A percentile compares a stretch with the other conserved stretches of the same genome.
Evolutionary conservation across 768 basidiomycete species (phyloP).

Genomic region (Xerocomellus chrysenteron): DNA sequence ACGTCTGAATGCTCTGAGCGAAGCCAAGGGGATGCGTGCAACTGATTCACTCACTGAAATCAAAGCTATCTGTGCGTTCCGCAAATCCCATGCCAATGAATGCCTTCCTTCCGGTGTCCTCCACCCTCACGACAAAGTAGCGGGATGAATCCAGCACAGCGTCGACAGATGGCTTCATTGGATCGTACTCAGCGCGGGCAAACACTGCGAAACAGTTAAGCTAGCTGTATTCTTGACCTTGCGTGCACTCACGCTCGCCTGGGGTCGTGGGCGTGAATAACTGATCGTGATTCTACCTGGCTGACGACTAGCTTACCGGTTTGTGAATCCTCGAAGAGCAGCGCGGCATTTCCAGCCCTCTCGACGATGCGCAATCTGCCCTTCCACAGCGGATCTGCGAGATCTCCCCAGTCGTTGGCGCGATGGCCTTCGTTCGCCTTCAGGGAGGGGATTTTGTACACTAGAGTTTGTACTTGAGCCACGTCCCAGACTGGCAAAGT

Average conservation of each 20-base stretch:
- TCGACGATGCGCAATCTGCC: conserved; percentile 86
- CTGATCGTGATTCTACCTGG: neutral
- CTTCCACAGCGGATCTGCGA: conserved; percentile 84
- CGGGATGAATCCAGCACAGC: conserved; percentile 94
- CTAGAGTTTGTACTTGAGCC: conserved; percentile 41
- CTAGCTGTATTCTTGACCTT: conserved; percentile 8
- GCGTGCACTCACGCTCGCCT: conserved; percentile 65
- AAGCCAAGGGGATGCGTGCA: neutral
- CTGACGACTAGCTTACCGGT: conserved; percentile 55
- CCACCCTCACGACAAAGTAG: conserved; percentile 91
- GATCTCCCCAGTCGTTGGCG: conserved; percentile 91
- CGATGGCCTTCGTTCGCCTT: conserved; percentile 87
- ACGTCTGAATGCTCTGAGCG: conserved; percentile 53
- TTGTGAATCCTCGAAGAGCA: conserved; percentile 78
- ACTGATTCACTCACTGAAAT: conserved; percentile 67
- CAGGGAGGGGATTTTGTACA: conserved; percentile 89
- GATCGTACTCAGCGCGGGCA: conserved; percentile 82
- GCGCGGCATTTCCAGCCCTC: conserved; percentile 59
- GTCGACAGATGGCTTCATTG: conserved; percentile 80
- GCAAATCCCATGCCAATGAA: conserved; percentile 94
- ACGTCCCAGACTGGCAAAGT: conserved; percentile 11
- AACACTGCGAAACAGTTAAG: conserved; percentile 57
- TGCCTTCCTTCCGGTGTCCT: conserved; percentile 83
- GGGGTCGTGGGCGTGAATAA: neutral
- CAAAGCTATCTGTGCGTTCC: conserved; percentile 86